phyloP scores from a whole-genome alignment of 2,329 filamentous ascomycete genomes.

The Exophiala dermatitidis region DNA sequence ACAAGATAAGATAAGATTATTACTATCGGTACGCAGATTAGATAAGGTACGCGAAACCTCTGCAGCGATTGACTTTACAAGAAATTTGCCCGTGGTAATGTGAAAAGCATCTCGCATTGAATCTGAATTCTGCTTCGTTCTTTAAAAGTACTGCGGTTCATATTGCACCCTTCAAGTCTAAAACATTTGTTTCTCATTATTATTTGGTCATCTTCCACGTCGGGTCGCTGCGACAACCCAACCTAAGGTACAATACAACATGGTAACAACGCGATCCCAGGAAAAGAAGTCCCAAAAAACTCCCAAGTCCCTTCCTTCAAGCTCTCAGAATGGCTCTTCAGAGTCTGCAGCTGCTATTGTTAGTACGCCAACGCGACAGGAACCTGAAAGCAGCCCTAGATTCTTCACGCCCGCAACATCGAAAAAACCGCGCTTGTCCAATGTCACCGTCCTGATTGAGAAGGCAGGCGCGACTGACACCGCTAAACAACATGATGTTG shows the following conservation, averaged over 20 bases:
- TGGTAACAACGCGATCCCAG: constrained; percentile 18
- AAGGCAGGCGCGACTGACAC: neutral
- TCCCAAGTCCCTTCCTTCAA: neutral
- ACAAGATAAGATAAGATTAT: too few species aligned
- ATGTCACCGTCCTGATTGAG: too few species aligned
- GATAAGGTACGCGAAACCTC: too few species aligned
- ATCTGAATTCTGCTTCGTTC: too few species aligned
- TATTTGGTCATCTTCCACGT: neutral
- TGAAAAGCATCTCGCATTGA: too few species aligned
- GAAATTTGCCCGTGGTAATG: too few species aligned
- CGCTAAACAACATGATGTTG: neutral
- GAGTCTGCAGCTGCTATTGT: neutral
- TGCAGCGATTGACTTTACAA: too few species aligned
- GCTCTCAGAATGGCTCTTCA: neutral
- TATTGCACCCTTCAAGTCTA: too few species aligned
- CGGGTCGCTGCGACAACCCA: neutral
- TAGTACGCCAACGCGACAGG: neutral
- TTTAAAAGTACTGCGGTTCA: too few species aligned
- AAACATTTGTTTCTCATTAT: neutral
- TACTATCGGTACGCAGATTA: too few species aligned
- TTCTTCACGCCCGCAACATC: neutral
- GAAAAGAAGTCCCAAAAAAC: constrained; percentile 5
- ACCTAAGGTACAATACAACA: neutral
- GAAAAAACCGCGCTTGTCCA: neutral
- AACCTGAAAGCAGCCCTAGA: neutral